A percentile compares a stretch with the other conserved stretches of the same genome.
phyloP scores from a whole-genome alignment of 306 rosid species.

The Vigna radiata region DNA sequence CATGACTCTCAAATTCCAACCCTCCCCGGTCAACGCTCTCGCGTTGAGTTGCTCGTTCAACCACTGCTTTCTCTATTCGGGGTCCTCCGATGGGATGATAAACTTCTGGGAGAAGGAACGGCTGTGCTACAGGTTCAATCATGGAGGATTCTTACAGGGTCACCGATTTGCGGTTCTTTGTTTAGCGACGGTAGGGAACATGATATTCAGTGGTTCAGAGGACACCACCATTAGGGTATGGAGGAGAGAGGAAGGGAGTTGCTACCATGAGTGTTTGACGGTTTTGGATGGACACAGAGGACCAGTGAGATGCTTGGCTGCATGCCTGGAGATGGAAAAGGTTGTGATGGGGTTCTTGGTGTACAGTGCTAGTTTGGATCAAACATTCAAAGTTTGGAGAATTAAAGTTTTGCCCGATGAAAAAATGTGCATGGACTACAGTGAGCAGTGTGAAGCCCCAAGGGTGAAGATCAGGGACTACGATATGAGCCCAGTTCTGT shows the following conservation, averaged over 20 bases:
- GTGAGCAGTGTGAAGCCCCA: slow-evolving; percentile 35
- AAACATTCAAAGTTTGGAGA: slow-evolving; percentile 79
- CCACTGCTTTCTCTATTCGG: slow-evolving; percentile 68
- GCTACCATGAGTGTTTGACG: slow-evolving; percentile 72
- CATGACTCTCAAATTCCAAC: slow-evolving; percentile 66
- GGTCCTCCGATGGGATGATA: slow-evolving; percentile 70
- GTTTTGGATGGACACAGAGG: slow-evolving; percentile 86
- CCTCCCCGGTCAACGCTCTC: slow-evolving; percentile 62
- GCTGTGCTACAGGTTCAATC: slow-evolving; percentile 65
- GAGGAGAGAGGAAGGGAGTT: slow-evolving; percentile 70
- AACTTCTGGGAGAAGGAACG: slow-evolving; percentile 78
- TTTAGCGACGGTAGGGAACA: slow-evolving; percentile 64
- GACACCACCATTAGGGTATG: slow-evolving; percentile 78
- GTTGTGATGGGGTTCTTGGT: slow-evolving; percentile 66
- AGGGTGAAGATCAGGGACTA: slow-evolving; percentile 43
- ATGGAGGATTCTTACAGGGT: slow-evolving; percentile 77
- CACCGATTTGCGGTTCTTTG: slow-evolving; percentile 73
- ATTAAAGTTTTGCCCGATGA: slow-evolving; percentile 65
- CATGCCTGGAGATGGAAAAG: slow-evolving; percentile 68
- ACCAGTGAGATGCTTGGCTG: slow-evolving; percentile 74
- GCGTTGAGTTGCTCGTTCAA: slow-evolving; percentile 57
- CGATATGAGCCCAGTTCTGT: slow-evolving; percentile 63
- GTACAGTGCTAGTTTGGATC: slow-evolving; percentile 76
- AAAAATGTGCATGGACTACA: slow-evolving; percentile 36
- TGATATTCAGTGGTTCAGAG: slow-evolving; percentile 80